Conservation (phyloP, 331 rosid genomes). For the Malus hybrid region DNA sequence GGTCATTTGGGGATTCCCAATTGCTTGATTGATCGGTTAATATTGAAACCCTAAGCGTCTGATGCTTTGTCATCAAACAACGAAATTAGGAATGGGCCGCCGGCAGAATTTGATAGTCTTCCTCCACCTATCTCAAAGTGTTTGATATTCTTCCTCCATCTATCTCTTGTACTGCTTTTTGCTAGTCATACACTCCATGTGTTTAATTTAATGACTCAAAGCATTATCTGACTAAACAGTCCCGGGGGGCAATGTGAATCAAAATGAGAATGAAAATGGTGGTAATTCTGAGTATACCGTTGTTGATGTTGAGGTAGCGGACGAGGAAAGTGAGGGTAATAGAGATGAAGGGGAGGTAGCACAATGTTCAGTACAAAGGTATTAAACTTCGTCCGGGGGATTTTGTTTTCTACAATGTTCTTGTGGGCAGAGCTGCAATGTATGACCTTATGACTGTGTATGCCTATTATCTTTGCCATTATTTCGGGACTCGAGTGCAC, state of each 20-base stretch:
- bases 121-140: too few relatives aligned
- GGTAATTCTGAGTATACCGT: conserved; percentile 7
- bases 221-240: too few relatives aligned
- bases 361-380: conserved; percentile 49
- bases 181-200: too few relatives aligned
- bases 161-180: too few relatives aligned
- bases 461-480: conserved; percentile 90
- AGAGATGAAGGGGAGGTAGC: conserved; percentile 35
- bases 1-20: too few relatives aligned
- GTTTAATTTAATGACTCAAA: too few relatives aligned
- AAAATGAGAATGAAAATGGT: conserved; percentile 7
- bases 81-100: too few relatives aligned
- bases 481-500: conserved; percentile 87
- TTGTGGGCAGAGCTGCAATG: conserved; percentile 95
- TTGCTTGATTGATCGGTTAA: too few relatives aligned
- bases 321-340: conserved; percentile 10
- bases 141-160: too few relatives aligned
- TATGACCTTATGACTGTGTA: conserved; percentile 97
- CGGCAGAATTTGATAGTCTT: too few relatives aligned
- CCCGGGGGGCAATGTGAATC: background rate
- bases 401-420: conserved; percentile 92
- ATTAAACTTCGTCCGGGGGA: conserved; percentile 93
- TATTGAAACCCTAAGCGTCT: too few relatives aligned
- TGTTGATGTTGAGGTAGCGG: conserved; percentile 12
- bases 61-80: too few relatives aligned